A percentile compares a stretch with the other conserved stretches of the same genome.
These are phyloP conservation scores for Sanghuangporus sanghuang DNA, from an alignment of 1,284 basidiomycete species.

Conservation along the genomic window DNA sequence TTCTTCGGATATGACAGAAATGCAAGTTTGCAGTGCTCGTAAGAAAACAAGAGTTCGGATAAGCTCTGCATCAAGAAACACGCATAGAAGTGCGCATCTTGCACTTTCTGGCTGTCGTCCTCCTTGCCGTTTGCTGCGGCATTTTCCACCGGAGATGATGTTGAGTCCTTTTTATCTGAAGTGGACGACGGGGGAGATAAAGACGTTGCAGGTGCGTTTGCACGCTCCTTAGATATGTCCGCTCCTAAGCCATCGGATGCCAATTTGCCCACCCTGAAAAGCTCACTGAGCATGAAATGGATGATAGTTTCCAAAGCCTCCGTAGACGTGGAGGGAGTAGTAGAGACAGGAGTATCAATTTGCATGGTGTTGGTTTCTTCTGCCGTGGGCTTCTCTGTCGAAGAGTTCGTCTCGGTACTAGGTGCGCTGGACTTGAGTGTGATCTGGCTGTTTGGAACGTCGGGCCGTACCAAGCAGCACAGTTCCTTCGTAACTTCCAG, in stretches of 20 bases:
- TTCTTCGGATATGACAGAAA: constrained; percentile 80
- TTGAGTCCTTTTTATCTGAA: background rate
- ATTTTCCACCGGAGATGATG: background rate
- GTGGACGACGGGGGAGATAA: background rate
- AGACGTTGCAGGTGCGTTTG: constrained; percentile 14
- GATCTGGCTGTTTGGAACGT: constrained; percentile 57
- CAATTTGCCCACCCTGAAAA: constrained; percentile 56
- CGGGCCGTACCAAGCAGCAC: constrained; percentile 70
- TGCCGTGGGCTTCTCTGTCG: constrained; percentile 22
- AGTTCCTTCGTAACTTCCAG: constrained; percentile 67
- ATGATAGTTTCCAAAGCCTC: constrained; percentile 62
- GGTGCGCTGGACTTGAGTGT: constrained; percentile 40
- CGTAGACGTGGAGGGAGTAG: constrained; percentile 25
- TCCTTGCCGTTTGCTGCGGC: background rate
- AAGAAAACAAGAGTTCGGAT: constrained; percentile 91
- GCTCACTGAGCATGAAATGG: constrained; percentile 69
- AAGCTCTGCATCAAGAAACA: constrained; percentile 91
- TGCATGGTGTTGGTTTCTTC: constrained; percentile 45
- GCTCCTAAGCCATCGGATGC: constrained; percentile 28
- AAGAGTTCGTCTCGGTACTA: constrained; percentile 24
- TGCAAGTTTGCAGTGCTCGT: constrained; percentile 84
- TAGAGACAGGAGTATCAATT: constrained; percentile 46
- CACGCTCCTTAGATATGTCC: constrained; percentile 14
- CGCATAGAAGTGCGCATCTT: constrained; percentile 47
- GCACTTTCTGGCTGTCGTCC: constrained; percentile 1